Base-by-base conservation (phyloP, 73 alveolate genomes). In the Paramecium primaurelia region DNA sequence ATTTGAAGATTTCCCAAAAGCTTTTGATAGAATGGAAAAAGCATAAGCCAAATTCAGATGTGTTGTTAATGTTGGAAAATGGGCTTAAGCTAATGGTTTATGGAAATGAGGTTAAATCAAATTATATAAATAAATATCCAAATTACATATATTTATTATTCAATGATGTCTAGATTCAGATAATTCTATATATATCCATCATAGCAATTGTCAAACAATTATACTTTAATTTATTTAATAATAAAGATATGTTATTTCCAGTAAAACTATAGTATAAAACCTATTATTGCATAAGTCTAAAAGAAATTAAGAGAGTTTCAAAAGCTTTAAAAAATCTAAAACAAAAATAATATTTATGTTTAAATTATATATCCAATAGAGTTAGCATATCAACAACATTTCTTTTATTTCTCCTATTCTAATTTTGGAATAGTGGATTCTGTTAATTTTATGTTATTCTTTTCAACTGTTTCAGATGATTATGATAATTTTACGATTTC, bases 1-100 rank as follows among this genome's bases (percentile, higher is more conserved):
- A 22, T 93, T 93, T 37, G 96, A 93, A 1, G 95, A 93, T 44
- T 93, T 93, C 44, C 96, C 96, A 45, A 64, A 93, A 59, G 96
- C 96, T 40, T 93, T 93, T 77, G 96, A 71, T 87, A 93, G 69
- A 90, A 45, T 93, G 40, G 96, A 93, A 69, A 93, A 87, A 54
- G 96, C 93, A 4, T 58, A 88, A 44, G 93, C 96, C 22, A 84
- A 93, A 51, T 93, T 88, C 38, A 93, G 96, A 88, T 87, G 95
- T 59, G 96, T 93, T 0, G 85, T 93, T 1, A 93, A 93, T 75
- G 94, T 64, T 22, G 91, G 91, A 77, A 86, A 90, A 77, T 90
- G 92, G 92, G 73, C 91, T n/a, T 37, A 73, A 73, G 87, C 87
- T 18, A 73, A 73, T 73, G 87, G 87, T 12, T 73, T 73, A 38